Conservation (phyloP, 306 rosid genomes). For the Trifolium pratense region DNA sequence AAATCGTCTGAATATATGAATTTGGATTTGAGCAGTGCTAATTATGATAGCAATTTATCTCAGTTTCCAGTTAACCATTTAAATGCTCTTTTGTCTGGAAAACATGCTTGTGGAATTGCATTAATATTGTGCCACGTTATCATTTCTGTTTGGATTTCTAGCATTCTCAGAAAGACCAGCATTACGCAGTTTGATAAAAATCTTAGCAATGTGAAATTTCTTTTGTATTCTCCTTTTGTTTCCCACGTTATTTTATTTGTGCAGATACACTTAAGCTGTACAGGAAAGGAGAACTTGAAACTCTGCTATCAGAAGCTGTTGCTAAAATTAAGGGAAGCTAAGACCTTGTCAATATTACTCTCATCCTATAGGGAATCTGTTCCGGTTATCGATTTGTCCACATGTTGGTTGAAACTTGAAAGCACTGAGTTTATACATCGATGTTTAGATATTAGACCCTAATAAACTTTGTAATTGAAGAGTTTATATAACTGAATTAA, state of each 20-base stretch:
- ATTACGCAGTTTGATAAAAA: background rate
- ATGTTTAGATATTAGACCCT: conserved; percentile 14
- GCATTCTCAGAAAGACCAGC: conserved; percentile 4
- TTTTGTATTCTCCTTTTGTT: too few relatives aligned
- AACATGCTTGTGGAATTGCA: background rate
- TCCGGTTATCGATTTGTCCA: conserved; percentile 21
- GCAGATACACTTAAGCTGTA: conserved; percentile 90
- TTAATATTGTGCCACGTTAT: background rate
- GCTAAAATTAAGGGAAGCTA: conserved; percentile 54
- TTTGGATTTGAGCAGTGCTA: conserved; percentile 19
- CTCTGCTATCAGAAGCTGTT: conserved; percentile 74
- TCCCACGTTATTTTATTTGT: conserved; percentile 34
- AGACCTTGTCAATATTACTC: conserved; percentile 14
- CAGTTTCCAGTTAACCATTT: background rate
- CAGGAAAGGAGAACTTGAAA: conserved; percentile 87
- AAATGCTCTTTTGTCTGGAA: background rate
- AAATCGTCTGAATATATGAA: conserved; percentile 11
- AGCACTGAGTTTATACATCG: conserved; percentile 22
- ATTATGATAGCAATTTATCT: background rate
- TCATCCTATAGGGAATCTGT: conserved; percentile 20
- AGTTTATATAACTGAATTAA: too few relatives aligned
- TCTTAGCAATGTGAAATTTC: background rate
- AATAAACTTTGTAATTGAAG: too few relatives aligned
- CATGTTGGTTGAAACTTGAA: conserved; percentile 33
- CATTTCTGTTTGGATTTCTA: conserved; percentile 13